phyloP scores from a whole-genome alignment of 805 yeast species.

The Pichia nanzhaoensis region DNA sequence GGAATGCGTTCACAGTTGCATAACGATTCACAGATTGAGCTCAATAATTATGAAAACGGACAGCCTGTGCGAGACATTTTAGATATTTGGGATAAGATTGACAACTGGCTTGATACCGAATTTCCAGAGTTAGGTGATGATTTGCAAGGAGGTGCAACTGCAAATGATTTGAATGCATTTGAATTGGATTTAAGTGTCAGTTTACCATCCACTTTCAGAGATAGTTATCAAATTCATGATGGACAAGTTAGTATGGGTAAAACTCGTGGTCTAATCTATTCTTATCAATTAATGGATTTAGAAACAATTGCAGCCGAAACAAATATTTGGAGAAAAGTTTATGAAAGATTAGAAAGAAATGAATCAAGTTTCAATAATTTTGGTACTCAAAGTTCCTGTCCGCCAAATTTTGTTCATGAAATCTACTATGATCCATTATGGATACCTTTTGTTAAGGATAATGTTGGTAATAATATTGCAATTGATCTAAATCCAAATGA shows the following conservation, averaged over 20 bases:
- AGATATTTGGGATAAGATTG: constrained; percentile 85
- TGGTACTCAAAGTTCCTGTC: constrained; percentile 53
- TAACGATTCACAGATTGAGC: constrained; percentile 50
- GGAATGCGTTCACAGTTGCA: constrained; percentile 34
- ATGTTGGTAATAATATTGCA: constrained; percentile 86
- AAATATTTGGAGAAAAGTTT: constrained; percentile 75
- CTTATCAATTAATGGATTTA: constrained; percentile 69
- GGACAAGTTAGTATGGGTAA: constrained; percentile 82
- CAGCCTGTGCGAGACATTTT: constrained; percentile 59
- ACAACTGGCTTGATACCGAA: constrained; percentile 70
- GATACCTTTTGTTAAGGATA: constrained; percentile 88
- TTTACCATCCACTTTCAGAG: constrained; percentile 77
- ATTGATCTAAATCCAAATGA: constrained; percentile 82
- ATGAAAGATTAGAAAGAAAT: constrained; percentile 27
- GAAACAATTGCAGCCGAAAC: constrained; percentile 79
- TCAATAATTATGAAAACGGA: constrained; percentile 37
- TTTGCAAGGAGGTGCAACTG: constrained; percentile 71
- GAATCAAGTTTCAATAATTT: constrained; percentile 15
- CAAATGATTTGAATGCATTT: constrained; percentile 70
- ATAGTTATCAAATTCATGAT: constrained; percentile 75
- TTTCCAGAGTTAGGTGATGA: constrained; percentile 79
- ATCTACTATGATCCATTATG: constrained; percentile 86
- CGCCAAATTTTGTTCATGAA: constrained; percentile 65
- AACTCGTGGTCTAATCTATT: constrained; percentile 73
- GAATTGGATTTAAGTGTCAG: constrained; percentile 72